Conservation (phyloP, 2,329 filamentous ascomycete species). For the Xylaria sp. region DNA sequence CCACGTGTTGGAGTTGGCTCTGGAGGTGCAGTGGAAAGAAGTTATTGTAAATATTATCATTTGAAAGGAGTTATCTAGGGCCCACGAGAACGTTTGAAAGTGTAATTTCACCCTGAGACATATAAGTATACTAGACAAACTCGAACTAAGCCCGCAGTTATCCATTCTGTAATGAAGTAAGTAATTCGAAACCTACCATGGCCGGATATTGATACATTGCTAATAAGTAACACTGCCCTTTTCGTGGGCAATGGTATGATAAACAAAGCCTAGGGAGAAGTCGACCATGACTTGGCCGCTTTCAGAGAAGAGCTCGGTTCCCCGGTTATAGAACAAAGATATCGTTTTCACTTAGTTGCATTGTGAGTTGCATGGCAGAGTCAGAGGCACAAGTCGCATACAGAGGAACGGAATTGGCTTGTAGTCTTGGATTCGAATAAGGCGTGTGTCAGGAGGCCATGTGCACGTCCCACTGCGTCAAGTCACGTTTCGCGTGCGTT, state of each 20-base stretch:
- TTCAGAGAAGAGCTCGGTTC: neutral
- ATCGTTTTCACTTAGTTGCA: too few relatives aligned
- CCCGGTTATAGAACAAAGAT: neutral
- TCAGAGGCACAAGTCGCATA: neutral
- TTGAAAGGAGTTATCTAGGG: neutral
- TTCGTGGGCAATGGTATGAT: neutral
- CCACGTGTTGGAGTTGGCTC: too few relatives aligned
- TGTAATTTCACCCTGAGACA: neutral
- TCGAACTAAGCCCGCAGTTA: too few relatives aligned
- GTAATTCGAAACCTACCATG: neutral
- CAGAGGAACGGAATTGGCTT: too few relatives aligned
- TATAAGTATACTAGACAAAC: neutral
- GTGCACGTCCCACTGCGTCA: conserved; percentile 11
- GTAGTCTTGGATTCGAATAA: neutral
- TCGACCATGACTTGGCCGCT: neutral
- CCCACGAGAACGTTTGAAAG: neutral
- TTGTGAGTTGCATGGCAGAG: neutral
- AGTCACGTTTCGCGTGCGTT: neutral
- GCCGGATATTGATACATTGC: neutral
- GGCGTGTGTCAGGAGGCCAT: conserved; percentile 4
- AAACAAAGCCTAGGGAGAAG: neutral
- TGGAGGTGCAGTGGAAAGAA: neutral
- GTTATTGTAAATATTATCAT: too few relatives aligned
- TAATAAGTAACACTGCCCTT: neutral
- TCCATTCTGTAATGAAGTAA: too few relatives aligned